Conservation (phyloP, 345 rosid species). For the Salix viminalis region DNA sequence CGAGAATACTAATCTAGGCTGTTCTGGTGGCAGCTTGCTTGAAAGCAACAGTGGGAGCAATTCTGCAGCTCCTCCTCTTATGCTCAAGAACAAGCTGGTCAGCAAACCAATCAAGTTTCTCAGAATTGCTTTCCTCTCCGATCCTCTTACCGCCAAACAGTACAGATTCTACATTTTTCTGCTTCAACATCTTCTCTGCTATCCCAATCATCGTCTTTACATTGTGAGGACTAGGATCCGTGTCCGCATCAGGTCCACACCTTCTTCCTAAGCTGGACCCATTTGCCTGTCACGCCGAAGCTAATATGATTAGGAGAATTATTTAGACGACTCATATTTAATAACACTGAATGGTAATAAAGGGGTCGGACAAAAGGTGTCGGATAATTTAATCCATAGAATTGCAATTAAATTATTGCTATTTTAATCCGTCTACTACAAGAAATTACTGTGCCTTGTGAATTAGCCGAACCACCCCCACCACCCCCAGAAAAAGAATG, state of each 20-base stretch:
- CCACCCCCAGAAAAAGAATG: background rate
- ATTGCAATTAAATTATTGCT: background rate
- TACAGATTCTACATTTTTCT: constrained; percentile 91
- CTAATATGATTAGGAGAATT: background rate
- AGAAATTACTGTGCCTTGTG: no score
- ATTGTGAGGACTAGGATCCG: constrained; percentile 63
- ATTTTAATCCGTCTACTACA: background rate
- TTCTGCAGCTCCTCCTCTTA: constrained; percentile 85
- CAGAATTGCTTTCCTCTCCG: constrained; percentile 64
- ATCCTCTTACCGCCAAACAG: constrained; percentile 82
- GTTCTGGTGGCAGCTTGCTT: constrained; percentile 59
- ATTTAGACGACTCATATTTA: no score
- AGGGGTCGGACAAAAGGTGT: background rate
- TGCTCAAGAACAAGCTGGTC: constrained; percentile 84
- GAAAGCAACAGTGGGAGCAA: constrained; percentile 97
- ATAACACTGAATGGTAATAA: background rate
- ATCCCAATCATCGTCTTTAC: constrained; percentile 63
- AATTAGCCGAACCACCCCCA: no score
- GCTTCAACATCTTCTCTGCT: constrained; percentile 93
- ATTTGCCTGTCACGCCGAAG: constrained; percentile 51
- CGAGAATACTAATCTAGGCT: constrained; percentile 24
- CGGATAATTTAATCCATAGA: background rate
- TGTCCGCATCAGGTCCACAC: constrained; percentile 59
- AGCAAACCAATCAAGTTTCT: constrained; percentile 87
- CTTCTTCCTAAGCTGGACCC: constrained; percentile 65